Evolutionary conservation across 2,329 filamentous ascomycete genomes (phyloP), one percentile per base, ranked within the genome.

Genomic region (Aspergillus fructus): DNA sequence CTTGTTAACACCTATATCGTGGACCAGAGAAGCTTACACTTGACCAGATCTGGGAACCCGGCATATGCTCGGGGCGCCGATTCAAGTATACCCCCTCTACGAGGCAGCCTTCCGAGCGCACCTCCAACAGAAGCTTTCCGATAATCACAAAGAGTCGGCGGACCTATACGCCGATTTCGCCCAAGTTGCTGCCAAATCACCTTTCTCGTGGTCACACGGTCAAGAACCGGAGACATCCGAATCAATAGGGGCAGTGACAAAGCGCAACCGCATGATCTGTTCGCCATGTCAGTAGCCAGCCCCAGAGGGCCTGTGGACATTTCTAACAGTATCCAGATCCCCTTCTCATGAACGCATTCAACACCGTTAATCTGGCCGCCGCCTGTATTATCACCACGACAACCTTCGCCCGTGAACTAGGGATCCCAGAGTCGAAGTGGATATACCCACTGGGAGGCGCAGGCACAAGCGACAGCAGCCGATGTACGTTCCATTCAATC

Each of bases 341-440:
- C 0, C 73, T 89, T 0, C 71, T 89, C 9, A 89, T 89, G 86
- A 89, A 89, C 64, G 86, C 87, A 0, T 89, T 89, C 72, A 89
- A 89, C 62, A 86, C 79, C 2, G 81, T 89, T 37, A 89, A 89
- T 59, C 73, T 89, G 13, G 81, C 86, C 2, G 83, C 79, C 0
- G 84, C 86, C 7, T 80, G 81, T 56, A 76, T 89, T 15, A 58
- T 89, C 4, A 89, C 86, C 0, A 84, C 84, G 0, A 78, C 76
- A 0, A 76, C 83, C 1, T 76, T 79, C 65, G 87, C 87, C 0
- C 71, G 69, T 42, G 70, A 80, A 43, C 73, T 89, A 2, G 80
- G 81, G 0, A 79, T 89, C 11, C 78, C 83, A 0, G 64, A 80
- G 49, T 75, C 77, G 5, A 79, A 79, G 67, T 89, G 85, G 85